phyloP scores from a whole-genome alignment of 2,329 filamentous ascomycete species.

The Colletotrichum nymphaeae region DNA sequence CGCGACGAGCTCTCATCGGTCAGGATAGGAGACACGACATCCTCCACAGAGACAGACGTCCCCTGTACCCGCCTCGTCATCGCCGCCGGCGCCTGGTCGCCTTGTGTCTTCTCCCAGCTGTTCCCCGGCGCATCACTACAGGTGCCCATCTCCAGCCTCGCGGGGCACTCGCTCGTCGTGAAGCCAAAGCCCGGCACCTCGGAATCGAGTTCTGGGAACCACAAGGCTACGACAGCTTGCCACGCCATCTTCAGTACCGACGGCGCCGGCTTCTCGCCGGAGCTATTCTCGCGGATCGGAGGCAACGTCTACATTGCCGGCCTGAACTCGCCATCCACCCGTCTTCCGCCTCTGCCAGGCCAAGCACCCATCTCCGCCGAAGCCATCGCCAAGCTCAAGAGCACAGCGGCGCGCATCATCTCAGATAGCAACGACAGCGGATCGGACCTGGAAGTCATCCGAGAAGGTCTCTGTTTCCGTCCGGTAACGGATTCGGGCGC shows the following conservation, averaged over 20 bases:
- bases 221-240: conserved; percentile 58
- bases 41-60: conserved; percentile 61
- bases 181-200: conserved; percentile 57
- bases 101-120: conserved; percentile 70
- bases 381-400: conserved; percentile 61
- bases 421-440: conserved; percentile 44
- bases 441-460: conserved; percentile 70
- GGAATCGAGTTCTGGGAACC: conserved; percentile 45
- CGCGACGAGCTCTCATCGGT: conserved; percentile 63
- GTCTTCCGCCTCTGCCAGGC: conserved; percentile 68
- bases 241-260: conserved; percentile 78
- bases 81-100: conserved; percentile 78
- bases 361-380: conserved; percentile 55
- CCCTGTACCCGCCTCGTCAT: conserved; percentile 75
- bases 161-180: conserved; percentile 79
- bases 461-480: conserved; percentile 78
- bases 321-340: conserved; percentile 67
- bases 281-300: conserved; percentile 75
- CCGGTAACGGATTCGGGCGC: conserved; percentile 73
- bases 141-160: conserved; percentile 71
- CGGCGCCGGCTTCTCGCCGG: conserved; percentile 71
- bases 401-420: conserved; percentile 61
- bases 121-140: conserved; percentile 66
- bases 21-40: conserved; percentile 56
- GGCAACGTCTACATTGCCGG: conserved; percentile 81